A percentile compares a stretch with the other conserved stretches of the same genome.
Conservation (phyloP, 768 basidiomycete genomes). For the Mrakia gelida region DNA sequence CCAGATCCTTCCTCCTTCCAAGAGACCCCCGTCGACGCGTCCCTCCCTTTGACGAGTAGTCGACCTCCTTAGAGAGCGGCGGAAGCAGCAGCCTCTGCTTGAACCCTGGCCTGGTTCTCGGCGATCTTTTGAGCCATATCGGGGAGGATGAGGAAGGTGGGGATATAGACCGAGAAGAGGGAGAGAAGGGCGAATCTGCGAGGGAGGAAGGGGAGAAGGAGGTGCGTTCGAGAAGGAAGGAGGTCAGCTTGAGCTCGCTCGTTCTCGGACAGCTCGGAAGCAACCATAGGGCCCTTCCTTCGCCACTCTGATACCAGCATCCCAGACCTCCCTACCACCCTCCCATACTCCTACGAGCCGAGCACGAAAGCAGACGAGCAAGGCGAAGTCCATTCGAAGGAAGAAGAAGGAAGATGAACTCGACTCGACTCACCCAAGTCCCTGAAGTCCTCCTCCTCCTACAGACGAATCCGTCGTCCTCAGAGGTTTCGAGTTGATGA, state of each 20-base stretch:
- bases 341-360: too few species aligned
- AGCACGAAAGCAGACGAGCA: too few species aligned
- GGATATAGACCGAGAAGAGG: conserved; percentile 20
- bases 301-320: too few species aligned
- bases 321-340: too few species aligned
- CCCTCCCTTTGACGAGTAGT: too few species aligned
- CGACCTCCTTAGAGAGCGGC: too few species aligned
- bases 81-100: not conserved
- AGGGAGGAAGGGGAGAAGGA: not conserved
- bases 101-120: not conserved
- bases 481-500: conserved; percentile 19
- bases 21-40: too few species aligned
- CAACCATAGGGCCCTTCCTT: too few species aligned
- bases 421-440: not conserved
- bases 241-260: not conserved
- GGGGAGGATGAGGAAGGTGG: conserved; percentile 16
- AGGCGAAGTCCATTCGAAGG: too few species aligned
- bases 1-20: too few species aligned
- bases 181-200: conserved; percentile 12
- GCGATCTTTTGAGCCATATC: not conserved
- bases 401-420: not conserved
- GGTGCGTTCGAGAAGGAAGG: not conserved
- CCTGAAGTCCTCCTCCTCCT: conserved; percentile 14
- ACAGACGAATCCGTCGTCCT: conserved; percentile 1
- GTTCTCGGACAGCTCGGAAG: too few species aligned